These are phyloP conservation scores for Chaetoscypha palmicola DNA, from an alignment of 2,329 filamentous ascomycete genomes.

Conservation along the genomic window DNA sequence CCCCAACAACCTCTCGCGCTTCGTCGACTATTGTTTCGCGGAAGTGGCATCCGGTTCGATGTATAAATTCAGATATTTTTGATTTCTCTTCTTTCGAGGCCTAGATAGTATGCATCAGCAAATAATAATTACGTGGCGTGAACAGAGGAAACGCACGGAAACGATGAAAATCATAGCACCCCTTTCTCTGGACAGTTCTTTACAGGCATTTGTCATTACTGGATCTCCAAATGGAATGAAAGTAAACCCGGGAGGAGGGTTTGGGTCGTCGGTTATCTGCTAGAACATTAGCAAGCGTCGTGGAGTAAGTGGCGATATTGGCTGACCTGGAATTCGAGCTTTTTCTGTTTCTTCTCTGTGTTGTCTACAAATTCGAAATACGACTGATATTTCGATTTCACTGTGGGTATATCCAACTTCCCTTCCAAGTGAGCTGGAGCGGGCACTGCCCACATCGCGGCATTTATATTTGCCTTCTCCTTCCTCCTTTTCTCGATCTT, in stretches of 20 bases:
- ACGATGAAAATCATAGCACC: constrained; percentile 62
- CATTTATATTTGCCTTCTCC: constrained; percentile 24
- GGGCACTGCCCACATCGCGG: constrained; percentile 25
- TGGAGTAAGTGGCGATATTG: no score
- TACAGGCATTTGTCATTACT: constrained; percentile 52
- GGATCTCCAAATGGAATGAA: constrained; percentile 59
- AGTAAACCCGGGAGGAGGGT: constrained; percentile 53
- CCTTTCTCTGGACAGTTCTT: constrained; percentile 55
- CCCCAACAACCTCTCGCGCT: constrained; percentile 35
- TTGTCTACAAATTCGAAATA: constrained; percentile 61
- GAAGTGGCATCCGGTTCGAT: constrained; percentile 55
- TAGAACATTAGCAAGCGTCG: no score
- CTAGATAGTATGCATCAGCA: constrained; percentile 5
- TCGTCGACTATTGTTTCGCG: constrained; percentile 52
- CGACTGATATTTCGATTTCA: constrained; percentile 48
- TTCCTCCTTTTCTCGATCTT: constrained; percentile 26
- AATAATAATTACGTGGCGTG: not conserved
- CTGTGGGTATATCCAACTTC: constrained; percentile 27
- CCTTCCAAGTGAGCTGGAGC: constrained; percentile 28
- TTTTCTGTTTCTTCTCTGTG: constrained; percentile 53
- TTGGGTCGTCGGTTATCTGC: constrained; percentile 45
- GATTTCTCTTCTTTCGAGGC: constrained; percentile 24
- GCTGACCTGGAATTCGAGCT: constrained; percentile 54
- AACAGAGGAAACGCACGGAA: constrained; percentile 47
- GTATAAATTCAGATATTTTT: constrained; percentile 40